phyloP scores from a whole-genome alignment of 371 early-diverging fungal genomes.

The Umbelopsis sp. region DNA sequence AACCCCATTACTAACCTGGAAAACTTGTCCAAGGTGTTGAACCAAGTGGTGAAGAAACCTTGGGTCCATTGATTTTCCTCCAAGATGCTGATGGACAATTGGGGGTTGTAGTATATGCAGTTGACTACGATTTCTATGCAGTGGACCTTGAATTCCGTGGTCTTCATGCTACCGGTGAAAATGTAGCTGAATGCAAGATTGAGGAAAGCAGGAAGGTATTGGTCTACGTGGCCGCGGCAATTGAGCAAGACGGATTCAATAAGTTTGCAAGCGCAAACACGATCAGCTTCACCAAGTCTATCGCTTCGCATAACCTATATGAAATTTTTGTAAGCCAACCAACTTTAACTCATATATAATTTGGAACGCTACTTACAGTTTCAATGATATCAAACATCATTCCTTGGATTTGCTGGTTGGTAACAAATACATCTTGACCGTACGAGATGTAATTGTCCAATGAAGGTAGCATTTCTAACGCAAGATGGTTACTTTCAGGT shows the following conservation, averaged over 20 bases:
- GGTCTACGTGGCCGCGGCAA: conserved; percentile 75
- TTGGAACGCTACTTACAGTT: conserved; percentile 31
- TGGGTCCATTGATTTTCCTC: conserved; percentile 78
- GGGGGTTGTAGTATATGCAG: conserved; percentile 83
- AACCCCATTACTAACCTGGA: conserved; percentile 33
- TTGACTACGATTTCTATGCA: conserved; percentile 77
- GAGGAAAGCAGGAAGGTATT: conserved; percentile 62
- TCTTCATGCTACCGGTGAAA: conserved; percentile 63
- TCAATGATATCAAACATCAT: conserved; percentile 73
- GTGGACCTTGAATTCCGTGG: conserved; percentile 58
- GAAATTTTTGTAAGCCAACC: not conserved
- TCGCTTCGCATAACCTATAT: conserved; percentile 65
- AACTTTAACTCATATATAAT: too few relatives aligned
- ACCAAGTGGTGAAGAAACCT: conserved; percentile 83
- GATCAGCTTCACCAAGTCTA: conserved; percentile 68
- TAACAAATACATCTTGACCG: conserved; percentile 72
- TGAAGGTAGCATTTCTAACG: conserved; percentile 72
- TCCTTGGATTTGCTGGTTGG: conserved; percentile 63
- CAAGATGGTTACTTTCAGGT: conserved; percentile 21
- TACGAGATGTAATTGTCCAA: conserved; percentile 87
- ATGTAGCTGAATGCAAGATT: conserved; percentile 69
- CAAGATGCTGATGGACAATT: conserved; percentile 68
- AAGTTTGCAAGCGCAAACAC: conserved; percentile 75
- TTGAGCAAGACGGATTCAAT: conserved; percentile 82
- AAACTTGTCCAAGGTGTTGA: conserved; percentile 70